Evolutionary conservation across 208 protist genomes (phyloP).

Genomic region (Tritrichomonas musculus): DNA sequence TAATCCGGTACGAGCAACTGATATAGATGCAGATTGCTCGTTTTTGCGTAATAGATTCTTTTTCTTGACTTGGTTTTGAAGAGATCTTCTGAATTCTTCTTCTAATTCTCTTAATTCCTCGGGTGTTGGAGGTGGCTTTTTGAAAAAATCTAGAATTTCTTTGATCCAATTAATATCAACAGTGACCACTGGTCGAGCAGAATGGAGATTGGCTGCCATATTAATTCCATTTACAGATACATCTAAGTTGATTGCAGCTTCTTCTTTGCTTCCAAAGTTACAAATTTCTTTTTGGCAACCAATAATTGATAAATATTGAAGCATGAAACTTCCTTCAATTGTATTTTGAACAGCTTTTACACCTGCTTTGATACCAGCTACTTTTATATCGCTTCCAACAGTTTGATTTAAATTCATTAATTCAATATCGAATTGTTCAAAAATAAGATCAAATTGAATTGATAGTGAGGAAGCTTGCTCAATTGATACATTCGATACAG

Average conservation of each 20-base stretch:
- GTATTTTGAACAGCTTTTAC: background rate
- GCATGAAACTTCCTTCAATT: background rate
- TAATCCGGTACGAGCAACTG: no score
- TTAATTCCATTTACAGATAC: background rate
- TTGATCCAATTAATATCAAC: background rate
- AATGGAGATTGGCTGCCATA: background rate
- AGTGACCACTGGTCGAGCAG: background rate
- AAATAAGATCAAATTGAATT: background rate
- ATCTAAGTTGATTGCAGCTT: background rate
- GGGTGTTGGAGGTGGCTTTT: background rate
- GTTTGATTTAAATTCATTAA: background rate
- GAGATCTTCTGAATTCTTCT: no score
- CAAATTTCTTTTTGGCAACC: background rate
- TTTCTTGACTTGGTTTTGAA: no score
- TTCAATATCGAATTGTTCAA: background rate
- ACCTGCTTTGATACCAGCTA: background rate
- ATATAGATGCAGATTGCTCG: no score
- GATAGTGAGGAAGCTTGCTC: background rate
- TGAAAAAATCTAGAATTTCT: background rate
- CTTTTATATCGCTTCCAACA: background rate
- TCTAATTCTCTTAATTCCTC: no score
- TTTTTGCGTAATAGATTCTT: no score
- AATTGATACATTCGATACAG: no score
- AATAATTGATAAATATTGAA: background rate
- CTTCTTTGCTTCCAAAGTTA: background rate